Conservation (phyloP, 2,329 filamentous ascomycete species). For the Zasmidium citrigriseum region DNA sequence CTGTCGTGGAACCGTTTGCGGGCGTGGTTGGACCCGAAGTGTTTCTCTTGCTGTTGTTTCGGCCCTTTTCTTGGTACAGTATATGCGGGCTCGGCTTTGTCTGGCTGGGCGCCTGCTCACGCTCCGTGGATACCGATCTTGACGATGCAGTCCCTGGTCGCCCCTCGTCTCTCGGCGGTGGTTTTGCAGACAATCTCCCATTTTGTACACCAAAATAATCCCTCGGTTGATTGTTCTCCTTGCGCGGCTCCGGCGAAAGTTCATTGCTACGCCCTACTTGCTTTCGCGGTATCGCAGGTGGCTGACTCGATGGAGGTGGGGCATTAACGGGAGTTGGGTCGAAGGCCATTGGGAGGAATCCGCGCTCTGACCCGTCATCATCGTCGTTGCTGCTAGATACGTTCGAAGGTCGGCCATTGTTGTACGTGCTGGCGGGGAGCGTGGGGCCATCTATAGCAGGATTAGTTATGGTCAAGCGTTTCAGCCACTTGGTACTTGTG, state of each 20-base stretch:
- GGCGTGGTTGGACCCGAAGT: constrained; percentile 30
- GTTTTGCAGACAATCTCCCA: constrained; percentile 31
- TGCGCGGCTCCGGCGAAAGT: constrained; percentile 26
- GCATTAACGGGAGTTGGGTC: constrained; percentile 47
- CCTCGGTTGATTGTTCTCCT: constrained; percentile 35
- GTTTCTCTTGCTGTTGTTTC: constrained; percentile 50
- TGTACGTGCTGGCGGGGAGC: constrained; percentile 74
- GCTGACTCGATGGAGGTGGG: constrained; percentile 20
- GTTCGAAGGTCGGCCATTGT: constrained; percentile 73
- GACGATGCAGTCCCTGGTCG: constrained; percentile 39
- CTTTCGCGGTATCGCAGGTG: constrained; percentile 28
- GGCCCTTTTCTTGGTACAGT: constrained; percentile 82
- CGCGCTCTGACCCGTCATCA: constrained; percentile 55
- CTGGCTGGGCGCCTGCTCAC: constrained; percentile 36
- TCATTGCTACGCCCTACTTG: constrained; percentile 26
- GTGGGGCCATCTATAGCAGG: constrained; percentile 59
- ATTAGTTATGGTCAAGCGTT: constrained; percentile 22
- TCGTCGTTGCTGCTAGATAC: constrained; percentile 62
- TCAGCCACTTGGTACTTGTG: constrained; percentile 26
- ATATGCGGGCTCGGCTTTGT: constrained; percentile 74
- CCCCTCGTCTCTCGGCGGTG: constrained; percentile 42
- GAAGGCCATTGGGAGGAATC: constrained; percentile 54
- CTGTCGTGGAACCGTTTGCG: constrained; percentile 24
- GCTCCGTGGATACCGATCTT: constrained; percentile 48
- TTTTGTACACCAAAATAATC: constrained; percentile 45